A percentile compares a stretch with the other conserved stretches of the same genome.
Evolutionary conservation across 2,329 filamentous ascomycete species (phyloP).

Genomic region (Aspergillus carbonarius): DNA sequence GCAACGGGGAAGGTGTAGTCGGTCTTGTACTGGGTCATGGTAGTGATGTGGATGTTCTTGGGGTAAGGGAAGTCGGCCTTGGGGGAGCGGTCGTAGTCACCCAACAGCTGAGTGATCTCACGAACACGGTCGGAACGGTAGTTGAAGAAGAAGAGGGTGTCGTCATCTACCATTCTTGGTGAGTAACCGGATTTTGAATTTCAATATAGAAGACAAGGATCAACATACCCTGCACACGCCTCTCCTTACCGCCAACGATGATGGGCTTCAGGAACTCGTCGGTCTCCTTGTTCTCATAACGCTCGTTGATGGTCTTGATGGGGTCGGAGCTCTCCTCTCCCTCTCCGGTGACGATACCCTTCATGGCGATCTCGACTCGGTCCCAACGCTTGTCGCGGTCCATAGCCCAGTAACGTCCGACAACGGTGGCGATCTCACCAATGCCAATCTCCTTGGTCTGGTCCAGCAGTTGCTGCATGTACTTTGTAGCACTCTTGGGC

Average conservation of each 20-base stretch:
- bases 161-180: slow-evolving; percentile 62
- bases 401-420: slow-evolving; percentile 98
- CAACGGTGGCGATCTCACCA: slow-evolving; percentile 86
- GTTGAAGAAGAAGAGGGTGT: slow-evolving; percentile 99
- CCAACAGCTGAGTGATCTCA: slow-evolving; percentile 92
- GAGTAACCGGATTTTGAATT: slow-evolving; percentile 7
- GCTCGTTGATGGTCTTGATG: slow-evolving; percentile 79
- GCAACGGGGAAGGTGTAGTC: slow-evolving; percentile 91
- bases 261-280: slow-evolving; percentile 99
- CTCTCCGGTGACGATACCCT: slow-evolving; percentile 80
- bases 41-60: slow-evolving; percentile 81
- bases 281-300: slow-evolving; percentile 83
- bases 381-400: slow-evolving; percentile 99
- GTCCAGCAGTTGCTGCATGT: slow-evolving; percentile 82
- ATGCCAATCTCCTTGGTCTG: slow-evolving; percentile 79
- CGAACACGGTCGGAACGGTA: slow-evolving; percentile 97
- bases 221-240: slow-evolving; percentile 73
- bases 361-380: slow-evolving; percentile 82
- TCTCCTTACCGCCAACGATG: slow-evolving; percentile 83
- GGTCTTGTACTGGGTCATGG: slow-evolving; percentile 98
- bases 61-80: slow-evolving; percentile 90
- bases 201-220: not conserved
- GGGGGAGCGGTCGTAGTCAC: slow-evolving; percentile 87
- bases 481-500: slow-evolving; percentile 85
- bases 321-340: slow-evolving; percentile 84